A percentile compares a stretch with the other conserved stretches of the same genome.
phyloP scores from a whole-genome alignment of 106 monocot species.

The Phalaenopsis equestris region DNA sequence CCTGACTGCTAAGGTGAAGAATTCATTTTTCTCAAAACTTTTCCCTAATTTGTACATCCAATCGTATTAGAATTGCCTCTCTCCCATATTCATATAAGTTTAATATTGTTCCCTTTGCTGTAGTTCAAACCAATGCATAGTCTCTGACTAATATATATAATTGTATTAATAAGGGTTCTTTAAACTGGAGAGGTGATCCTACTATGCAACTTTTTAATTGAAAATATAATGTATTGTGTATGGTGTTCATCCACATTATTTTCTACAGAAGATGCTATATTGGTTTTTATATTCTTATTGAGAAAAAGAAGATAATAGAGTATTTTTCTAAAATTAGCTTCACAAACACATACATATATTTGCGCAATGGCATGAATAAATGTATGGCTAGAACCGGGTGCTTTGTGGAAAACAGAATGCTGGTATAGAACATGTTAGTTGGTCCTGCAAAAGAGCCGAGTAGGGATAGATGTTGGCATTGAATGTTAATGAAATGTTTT shows the following conservation, averaged over 20 bases:
- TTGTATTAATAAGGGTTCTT: neutral
- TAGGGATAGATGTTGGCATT: too few relatives aligned
- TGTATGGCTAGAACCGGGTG: too few relatives aligned
- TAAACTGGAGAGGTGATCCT: neutral
- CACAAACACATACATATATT: too few relatives aligned
- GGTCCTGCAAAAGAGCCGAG: too few relatives aligned
- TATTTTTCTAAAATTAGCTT: too few relatives aligned
- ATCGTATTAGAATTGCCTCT: slow-evolving; percentile 1
- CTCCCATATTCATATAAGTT: neutral
- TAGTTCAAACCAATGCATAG: too few relatives aligned
- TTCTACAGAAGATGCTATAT: too few relatives aligned
- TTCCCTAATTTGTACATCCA: slow-evolving; percentile 28
- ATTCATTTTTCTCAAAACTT: slow-evolving; percentile 29
- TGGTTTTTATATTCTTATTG: neutral
- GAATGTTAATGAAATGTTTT: too few relatives aligned
- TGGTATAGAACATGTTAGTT: too few relatives aligned
- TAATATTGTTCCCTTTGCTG: neutral
- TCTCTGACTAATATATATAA: neutral
- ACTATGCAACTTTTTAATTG: neutral
- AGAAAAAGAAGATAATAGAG: too few relatives aligned
- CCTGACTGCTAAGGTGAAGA: slow-evolving; percentile 53
- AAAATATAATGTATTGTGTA: neutral
- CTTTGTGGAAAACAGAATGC: too few relatives aligned
- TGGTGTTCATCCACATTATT: neutral
- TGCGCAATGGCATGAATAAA: too few relatives aligned